These are phyloP conservation scores for Populus hybrid DNA, from an alignment of 441 rosid species.

Conservation along the genomic window DNA sequence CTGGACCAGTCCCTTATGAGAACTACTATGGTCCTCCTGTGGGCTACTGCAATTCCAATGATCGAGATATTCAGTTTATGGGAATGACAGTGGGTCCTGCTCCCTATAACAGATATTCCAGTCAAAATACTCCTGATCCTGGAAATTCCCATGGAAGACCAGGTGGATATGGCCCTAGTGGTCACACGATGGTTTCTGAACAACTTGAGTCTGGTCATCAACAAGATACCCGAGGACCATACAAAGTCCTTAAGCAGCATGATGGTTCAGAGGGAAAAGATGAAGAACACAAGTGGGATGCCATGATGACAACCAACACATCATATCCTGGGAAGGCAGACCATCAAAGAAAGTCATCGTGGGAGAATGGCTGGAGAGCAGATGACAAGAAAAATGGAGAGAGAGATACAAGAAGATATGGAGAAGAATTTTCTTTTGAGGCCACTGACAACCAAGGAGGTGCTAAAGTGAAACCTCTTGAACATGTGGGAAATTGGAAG, in stretches of 20 bases:
- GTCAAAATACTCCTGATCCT: constrained; percentile 54
- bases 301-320: constrained; percentile 23
- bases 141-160: constrained; percentile 48
- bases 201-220: constrained; percentile 56
- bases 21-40: constrained; percentile 84
- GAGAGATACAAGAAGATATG: constrained; percentile 31
- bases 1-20: constrained; percentile 75
- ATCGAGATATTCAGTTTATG: constrained; percentile 71
- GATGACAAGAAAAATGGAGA: constrained; percentile 36
- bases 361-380: constrained; percentile 49
- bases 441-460: constrained; percentile 27
- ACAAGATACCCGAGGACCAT: constrained; percentile 54
- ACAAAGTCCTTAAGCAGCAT: constrained; percentile 78
- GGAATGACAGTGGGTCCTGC: constrained; percentile 72
- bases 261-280: constrained; percentile 59
- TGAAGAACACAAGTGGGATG: constrained; percentile 51
- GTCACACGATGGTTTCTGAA: constrained; percentile 43
- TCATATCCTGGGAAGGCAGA: constrained; percentile 42
- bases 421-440: constrained; percentile 38
- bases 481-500: constrained; percentile 29
- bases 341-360: constrained; percentile 35
- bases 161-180: constrained; percentile 56
- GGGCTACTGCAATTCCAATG: constrained; percentile 66
- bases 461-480: constrained; percentile 36
- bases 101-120: constrained; percentile 52